Evolutionary conservation across 2,329 filamentous ascomycete species (phyloP).

Genomic region (Clathrospora elynae): DNA sequence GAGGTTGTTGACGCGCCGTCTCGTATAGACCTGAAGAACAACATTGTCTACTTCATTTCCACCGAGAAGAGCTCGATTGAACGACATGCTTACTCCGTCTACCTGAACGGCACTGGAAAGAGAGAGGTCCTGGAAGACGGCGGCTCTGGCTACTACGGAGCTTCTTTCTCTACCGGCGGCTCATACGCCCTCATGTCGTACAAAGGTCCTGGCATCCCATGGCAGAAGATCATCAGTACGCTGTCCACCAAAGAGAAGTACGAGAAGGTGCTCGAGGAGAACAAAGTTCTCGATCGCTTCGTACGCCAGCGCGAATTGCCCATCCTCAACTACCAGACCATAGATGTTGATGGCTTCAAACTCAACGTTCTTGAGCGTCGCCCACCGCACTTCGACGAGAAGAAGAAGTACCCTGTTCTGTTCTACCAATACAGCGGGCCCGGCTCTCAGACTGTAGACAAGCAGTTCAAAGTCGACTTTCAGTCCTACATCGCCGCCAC

Average conservation of each 20-base stretch:
- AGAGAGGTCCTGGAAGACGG: constrained; percentile 74
- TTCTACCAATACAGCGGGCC: constrained; percentile 96
- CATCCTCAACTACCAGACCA: constrained; percentile 77
- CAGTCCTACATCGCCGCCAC: constrained; percentile 84
- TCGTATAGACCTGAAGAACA: constrained; percentile 80
- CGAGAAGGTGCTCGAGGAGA: constrained; percentile 77
- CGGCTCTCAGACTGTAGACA: constrained; percentile 85
- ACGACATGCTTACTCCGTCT: constrained; percentile 88
- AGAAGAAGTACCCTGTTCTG: constrained; percentile 87
- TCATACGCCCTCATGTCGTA: constrained; percentile 87
- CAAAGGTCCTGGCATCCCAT: constrained; percentile 82
- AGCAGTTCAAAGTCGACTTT: constrained; percentile 83
- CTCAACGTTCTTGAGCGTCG: constrained; percentile 80
- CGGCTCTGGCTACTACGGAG: constrained; percentile 76
- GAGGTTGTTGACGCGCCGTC: constrained; percentile 87
- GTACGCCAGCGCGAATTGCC: constrained; percentile 81
- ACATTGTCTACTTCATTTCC: constrained; percentile 87
- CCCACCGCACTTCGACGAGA: constrained; percentile 83
- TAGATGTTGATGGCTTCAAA: constrained; percentile 80
- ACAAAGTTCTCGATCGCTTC: constrained; percentile 69
- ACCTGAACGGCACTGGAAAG: constrained; percentile 76
- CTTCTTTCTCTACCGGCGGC: constrained; percentile 81
- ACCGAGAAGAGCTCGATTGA: constrained; percentile 88
- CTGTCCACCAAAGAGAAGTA: constrained; percentile 69
- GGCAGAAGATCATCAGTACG: constrained; percentile 87